These are phyloP conservation scores for Hyaloscypha variabilis DNA, from an alignment of 495 filamentous ascomycete genomes.

Conservation along the genomic window DNA sequence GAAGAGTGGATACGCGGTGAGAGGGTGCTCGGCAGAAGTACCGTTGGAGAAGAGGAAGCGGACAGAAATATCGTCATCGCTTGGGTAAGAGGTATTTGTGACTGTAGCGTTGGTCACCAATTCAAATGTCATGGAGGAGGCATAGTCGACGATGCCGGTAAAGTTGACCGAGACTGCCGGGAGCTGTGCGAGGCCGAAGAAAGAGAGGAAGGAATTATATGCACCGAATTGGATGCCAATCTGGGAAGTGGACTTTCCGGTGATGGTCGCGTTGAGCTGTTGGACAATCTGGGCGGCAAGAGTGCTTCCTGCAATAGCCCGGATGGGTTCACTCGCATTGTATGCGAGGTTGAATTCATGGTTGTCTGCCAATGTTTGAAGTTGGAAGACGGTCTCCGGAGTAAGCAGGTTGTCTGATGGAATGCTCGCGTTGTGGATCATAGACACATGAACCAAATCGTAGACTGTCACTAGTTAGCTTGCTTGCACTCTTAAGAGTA, in stretches of 20 bases:
- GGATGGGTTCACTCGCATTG: slow-evolving; percentile 43
- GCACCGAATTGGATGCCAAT: slow-evolving; percentile 70
- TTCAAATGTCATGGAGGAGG: slow-evolving; percentile 72
- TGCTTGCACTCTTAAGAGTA: not conserved
- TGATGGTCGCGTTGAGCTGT: slow-evolving; percentile 61
- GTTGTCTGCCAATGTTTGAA: slow-evolving; percentile 65
- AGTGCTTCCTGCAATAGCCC: slow-evolving; percentile 57
- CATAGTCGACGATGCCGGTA: slow-evolving; percentile 69
- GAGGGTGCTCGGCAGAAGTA: slow-evolving; percentile 52
- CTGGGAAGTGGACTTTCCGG: slow-evolving; percentile 50
- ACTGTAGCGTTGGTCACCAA: slow-evolving; percentile 62
- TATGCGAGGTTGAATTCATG: slow-evolving; percentile 70
- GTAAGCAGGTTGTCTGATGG: slow-evolving; percentile 42
- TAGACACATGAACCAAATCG: slow-evolving; percentile 75
- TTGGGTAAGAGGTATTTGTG: slow-evolving; percentile 47
- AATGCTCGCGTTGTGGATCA: slow-evolving; percentile 65
- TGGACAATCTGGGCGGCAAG: slow-evolving; percentile 53
- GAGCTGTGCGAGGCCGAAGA: slow-evolving; percentile 71
- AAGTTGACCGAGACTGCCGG: slow-evolving; percentile 60
- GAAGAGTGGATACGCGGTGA: slow-evolving; percentile 68
- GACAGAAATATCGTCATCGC: slow-evolving; percentile 62
- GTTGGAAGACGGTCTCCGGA: slow-evolving; percentile 52
- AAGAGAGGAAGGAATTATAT: slow-evolving; percentile 71
- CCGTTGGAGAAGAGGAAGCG: slow-evolving; percentile 81
- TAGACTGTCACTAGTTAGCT: slow-evolving; percentile 55